Evolutionary conservation across 2,329 filamentous ascomycete genomes (phyloP).

Genomic region (Aspergillus flavus): DNA sequence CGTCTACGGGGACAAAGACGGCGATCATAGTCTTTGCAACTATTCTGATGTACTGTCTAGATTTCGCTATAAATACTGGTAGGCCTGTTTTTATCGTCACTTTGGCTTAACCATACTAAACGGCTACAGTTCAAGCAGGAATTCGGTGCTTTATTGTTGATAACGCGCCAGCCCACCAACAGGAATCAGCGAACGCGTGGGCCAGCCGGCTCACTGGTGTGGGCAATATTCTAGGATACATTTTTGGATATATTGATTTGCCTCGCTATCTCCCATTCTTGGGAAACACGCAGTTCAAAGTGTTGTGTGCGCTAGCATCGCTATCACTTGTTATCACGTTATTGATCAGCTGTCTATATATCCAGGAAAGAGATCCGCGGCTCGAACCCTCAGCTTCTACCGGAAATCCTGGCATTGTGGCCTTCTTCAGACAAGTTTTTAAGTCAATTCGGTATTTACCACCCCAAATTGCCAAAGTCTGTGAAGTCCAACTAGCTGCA

Average conservation of each 20-base stretch:
- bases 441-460: slow-evolving; percentile 77
- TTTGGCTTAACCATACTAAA: slow-evolving; percentile 5
- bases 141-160: slow-evolving; percentile 93
- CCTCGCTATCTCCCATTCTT: slow-evolving; percentile 75
- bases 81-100: slow-evolving; percentile 27
- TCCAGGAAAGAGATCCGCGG: slow-evolving; percentile 79
- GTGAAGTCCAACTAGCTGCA: slow-evolving; percentile 78
- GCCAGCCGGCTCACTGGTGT: slow-evolving; percentile 82
- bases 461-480: slow-evolving; percentile 79
- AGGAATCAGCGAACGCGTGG: slow-evolving; percentile 93
- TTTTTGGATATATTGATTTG: slow-evolving; percentile 82
- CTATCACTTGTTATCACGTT: slow-evolving; percentile 72
- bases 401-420: slow-evolving; percentile 66
- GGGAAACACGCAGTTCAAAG: slow-evolving; percentile 88
- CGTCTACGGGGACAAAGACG: slow-evolving; percentile 65
- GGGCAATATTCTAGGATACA: slow-evolving; percentile 87
- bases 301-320: slow-evolving; percentile 82
- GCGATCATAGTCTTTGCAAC: slow-evolving; percentile 78
- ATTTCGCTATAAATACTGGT: slow-evolving; percentile 94
- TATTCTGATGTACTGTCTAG: slow-evolving; percentile 82
- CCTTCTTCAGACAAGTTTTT: slow-evolving; percentile 79
- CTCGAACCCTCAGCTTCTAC: slow-evolving; percentile 65
- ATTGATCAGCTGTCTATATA: slow-evolving; percentile 66
- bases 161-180: slow-evolving; percentile 87
- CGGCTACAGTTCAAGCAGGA: slow-evolving; percentile 73